Conservation (phyloP, 2,329 filamentous ascomycete species). For the Nigrospora oryzae region DNA sequence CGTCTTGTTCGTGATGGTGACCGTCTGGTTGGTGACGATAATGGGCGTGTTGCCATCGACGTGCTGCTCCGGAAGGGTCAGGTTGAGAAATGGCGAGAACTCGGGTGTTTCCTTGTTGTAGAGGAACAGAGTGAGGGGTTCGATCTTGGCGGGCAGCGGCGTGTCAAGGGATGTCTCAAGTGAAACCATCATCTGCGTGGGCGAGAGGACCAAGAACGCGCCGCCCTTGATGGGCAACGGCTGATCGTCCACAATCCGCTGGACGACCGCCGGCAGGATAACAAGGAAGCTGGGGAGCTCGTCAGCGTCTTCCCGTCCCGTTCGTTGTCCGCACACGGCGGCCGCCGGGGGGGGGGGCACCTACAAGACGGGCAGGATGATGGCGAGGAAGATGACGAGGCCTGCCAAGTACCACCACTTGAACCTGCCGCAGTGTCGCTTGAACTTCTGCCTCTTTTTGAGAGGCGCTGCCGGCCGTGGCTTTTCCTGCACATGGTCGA, state of each 20-base stretch:
- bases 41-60: constrained; percentile 27
- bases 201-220: constrained; percentile 22
- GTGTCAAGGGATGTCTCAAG: constrained; percentile 27
- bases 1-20: constrained; percentile 25
- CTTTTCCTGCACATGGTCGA: constrained; percentile 20
- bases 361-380: constrained; percentile 36
- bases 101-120: constrained; percentile 28
- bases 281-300: constrained; percentile 30
- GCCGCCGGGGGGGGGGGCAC: constrained; percentile 8
- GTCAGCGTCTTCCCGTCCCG: constrained; percentile 1
- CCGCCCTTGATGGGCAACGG: constrained; percentile 28
- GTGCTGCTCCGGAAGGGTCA: constrained; percentile 21
- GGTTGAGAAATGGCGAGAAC: constrained; percentile 19
- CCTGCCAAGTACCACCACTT: constrained; percentile 35
- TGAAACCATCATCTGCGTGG: constrained; percentile 23
- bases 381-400: constrained; percentile 30
- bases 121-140: constrained; percentile 27
- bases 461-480: constrained; percentile 9
- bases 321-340: not conserved
- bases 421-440: constrained; percentile 30
- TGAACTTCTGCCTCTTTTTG: constrained; percentile 27
- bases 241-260: constrained; percentile 32
- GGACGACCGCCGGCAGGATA: constrained; percentile 36
- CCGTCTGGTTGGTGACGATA: constrained; percentile 22
- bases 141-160: constrained; percentile 25